Base-by-base conservation (phyloP, 2,329 filamentous ascomycete genomes). In the Huntiella decipiens region DNA sequence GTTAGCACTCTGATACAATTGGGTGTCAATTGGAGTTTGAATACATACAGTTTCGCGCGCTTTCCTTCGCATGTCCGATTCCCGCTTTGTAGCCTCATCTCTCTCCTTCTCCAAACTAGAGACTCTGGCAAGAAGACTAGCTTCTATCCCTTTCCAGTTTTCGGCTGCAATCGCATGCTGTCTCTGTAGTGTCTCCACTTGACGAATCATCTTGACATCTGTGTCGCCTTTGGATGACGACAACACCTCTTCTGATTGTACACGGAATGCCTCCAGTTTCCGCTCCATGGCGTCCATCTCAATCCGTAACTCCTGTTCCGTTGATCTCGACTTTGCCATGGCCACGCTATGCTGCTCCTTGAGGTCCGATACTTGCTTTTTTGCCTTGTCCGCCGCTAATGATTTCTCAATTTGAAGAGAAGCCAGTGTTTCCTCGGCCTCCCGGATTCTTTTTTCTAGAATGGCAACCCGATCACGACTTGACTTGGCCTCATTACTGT, bases 91-190 rank as follows among this genome's bases (percentile, higher is more conserved):
- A 6, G 83, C 74, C 56, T 98, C 91, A 56, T 96, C 87, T 47
- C 84, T 76, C 60, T 98, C 92, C 57, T 82, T 91, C 59, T 98
- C 91, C 7, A 96, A 66, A 43, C 67, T 79, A 3, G 78, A 71
- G 8, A 91, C 71, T 48, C 87, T 75, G 16, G 83, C 76, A 43
- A 88, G 72, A 31, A 98, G 63, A 2, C 83, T 92, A 7, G 82
- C 75, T 60, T 98, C 88, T 51, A 98, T 92, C 1, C 86, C 84
- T 57, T 95, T 87, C 91, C 92, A 98, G 55, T 98, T 98, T 56
- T 93, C 85, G 53, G 84, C 91, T 1, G 91, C 91, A 46, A 92
- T 78, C 1, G 86, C 78, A 61, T 98, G 94, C 59, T 98, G 92
- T 5, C 83, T 91, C 61, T 98, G 91, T 34, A 98, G 64, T 1